Conservation (phyloP, 1,139 yeast genomes). For the Kodamaea fungicola region DNA sequence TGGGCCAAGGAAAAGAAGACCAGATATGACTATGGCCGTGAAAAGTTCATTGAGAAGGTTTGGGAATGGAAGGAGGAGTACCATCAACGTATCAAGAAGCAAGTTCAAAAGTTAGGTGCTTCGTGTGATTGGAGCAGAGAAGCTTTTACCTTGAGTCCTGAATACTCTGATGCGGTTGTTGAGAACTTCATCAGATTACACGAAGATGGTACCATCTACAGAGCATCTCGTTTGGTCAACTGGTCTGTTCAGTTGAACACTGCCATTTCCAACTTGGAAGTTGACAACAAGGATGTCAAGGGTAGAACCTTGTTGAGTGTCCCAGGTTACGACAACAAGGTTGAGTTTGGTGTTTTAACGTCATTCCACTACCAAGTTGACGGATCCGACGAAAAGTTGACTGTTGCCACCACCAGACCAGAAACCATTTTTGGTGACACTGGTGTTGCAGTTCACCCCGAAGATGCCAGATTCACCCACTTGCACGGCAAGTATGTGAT, state of each 20-base stretch:
- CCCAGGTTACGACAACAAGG: slow-evolving; percentile 86
- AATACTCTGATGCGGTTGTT: slow-evolving; percentile 72
- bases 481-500: slow-evolving; percentile 88
- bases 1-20: slow-evolving; percentile 88
- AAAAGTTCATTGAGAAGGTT: slow-evolving; percentile 78
- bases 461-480: slow-evolving; percentile 88
- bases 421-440: slow-evolving; percentile 98
- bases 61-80: slow-evolving; percentile 99
- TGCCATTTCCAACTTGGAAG: slow-evolving; percentile 93
- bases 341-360: slow-evolving; percentile 95
- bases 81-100: slow-evolving; percentile 79
- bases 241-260: slow-evolving; percentile 96
- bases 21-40: slow-evolving; percentile 94
- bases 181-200: slow-evolving; percentile 91
- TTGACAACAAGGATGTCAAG: slow-evolving; percentile 82
- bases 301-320: slow-evolving; percentile 80
- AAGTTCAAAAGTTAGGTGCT: slow-evolving; percentile 86
- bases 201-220: slow-evolving; percentile 93
- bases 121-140: slow-evolving; percentile 96
- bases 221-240: slow-evolving; percentile 90
- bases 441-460: slow-evolving; percentile 95
- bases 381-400: slow-evolving; percentile 79
- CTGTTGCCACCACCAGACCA: slow-evolving; percentile 98
- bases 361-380: slow-evolving; percentile 90
- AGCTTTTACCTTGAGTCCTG: slow-evolving; percentile 86